phyloP scores from a whole-genome alignment of 345 rosid genomes.

The Leavenworthia alabamica region DNA sequence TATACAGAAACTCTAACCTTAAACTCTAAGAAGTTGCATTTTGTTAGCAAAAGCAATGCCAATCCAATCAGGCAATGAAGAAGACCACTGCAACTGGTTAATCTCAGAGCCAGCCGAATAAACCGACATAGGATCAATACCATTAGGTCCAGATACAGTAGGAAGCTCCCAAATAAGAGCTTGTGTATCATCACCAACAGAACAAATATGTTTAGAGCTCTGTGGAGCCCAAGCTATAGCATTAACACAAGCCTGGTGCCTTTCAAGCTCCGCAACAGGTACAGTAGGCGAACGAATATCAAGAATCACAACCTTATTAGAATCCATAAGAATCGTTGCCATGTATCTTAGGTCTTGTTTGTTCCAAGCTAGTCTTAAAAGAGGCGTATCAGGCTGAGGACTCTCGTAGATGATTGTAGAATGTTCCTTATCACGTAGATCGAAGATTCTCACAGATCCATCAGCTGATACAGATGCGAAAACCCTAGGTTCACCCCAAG shows the following conservation, averaged over 20 bases:
- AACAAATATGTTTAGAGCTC: conserved; percentile 70
- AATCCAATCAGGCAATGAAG: conserved; percentile 84
- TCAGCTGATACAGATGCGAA: conserved; percentile 78
- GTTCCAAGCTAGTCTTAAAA: conserved; percentile 75
- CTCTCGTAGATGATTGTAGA: conserved; percentile 80
- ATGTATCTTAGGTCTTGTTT: conserved; percentile 71
- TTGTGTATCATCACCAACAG: conserved; percentile 79
- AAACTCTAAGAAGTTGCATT: conserved; percentile 89
- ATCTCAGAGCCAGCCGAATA: conserved; percentile 79
- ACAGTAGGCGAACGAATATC: conserved; percentile 64
- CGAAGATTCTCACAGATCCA: conserved; percentile 71
- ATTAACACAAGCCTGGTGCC: conserved; percentile 63
- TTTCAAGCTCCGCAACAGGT: conserved; percentile 73
- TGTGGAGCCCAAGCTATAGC: conserved; percentile 85
- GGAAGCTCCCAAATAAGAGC: conserved; percentile 94
- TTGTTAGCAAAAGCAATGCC: conserved; percentile 74
- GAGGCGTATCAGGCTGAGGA: conserved; percentile 67
- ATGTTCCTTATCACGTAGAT: conserved; percentile 69
- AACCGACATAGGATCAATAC: conserved; percentile 87
- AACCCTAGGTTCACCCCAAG: conserved; percentile 79
- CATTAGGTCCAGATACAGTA: conserved; percentile 85
- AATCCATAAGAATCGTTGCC: conserved; percentile 84
- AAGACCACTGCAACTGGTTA: conserved; percentile 92
- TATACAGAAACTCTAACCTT: conserved; percentile 34
- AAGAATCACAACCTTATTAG: conserved; percentile 66